Base-by-base conservation (phyloP, 83 land plant genomes). In the Picea abies region DNA sequence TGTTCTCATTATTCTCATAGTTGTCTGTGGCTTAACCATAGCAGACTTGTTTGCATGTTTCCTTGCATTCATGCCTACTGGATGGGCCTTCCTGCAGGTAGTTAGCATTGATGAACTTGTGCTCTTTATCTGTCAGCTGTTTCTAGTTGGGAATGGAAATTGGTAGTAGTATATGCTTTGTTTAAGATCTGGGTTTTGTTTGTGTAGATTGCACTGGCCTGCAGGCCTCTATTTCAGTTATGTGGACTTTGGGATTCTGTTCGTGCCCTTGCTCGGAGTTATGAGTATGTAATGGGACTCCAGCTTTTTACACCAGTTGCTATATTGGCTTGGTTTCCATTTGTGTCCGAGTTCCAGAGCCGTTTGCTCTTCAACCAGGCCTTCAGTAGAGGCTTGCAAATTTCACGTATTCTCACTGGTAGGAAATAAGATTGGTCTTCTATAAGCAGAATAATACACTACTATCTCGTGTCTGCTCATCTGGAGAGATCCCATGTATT, bases 331-430 rank as follows among this genome's bases (percentile, higher is more conserved):
- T 93, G 96, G 96, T 93, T 93, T 84, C 96, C 96, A 1, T 93
- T 93, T 47, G 89, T 93, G 14, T 93, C 96, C 5, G 96, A 93
- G 84, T 93, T 93, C 84, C 96, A 93, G 82, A 90, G 94, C 0
- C 84, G 96, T 15, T 73, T 93, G 81, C 88, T 93, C 65, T 93
- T 93, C 89, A 93, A 93, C 63, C 94, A 92, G 71, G 94, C 91
- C n/a, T 92, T 92, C 80, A 93, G 96, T 56, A 82, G 96, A 83
- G 95, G 96, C 11, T 89, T 93, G n/a, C 96, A 93, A 80, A 93
- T 93, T 60, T 93, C 96, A 0, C 85, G 91, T 83, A 93, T 93
- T 83, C 92, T 93, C 78, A 90, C 94, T 11, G 96, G 96, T 5
- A 87, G 88, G 61, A 89, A 91, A 78, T 90, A 87, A 17, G 63